Evolutionary conservation across 331 rosid species (phyloP), one percentile per base, ranked within the genome.

Genomic region (Quercus phellos): DNA sequence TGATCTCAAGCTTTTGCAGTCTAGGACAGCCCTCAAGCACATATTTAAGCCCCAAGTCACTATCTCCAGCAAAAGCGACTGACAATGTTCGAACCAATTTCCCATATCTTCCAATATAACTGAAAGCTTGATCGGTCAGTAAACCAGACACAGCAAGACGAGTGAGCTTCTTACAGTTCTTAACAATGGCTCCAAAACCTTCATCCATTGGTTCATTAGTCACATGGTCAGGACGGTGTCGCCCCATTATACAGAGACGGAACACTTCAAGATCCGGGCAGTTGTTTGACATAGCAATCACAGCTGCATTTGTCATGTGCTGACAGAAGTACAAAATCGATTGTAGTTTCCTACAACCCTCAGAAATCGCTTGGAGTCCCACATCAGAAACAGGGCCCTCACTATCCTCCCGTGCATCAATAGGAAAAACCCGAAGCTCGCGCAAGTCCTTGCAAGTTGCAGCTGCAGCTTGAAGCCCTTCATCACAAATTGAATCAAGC

Each of bases 381-480:
- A 90, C 84, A 73, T 91, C 95, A 80, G 95, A 93, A 66, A 93
- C 94, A 18, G 97, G 98, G 66, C 97, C 93, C 56, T 92, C 97
- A 2, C 6, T 6, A 13, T 86, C 88, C 81, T 92, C 97, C 8
- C 67, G 60, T 46, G 86, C 72, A 56, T 90, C 80, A 32, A 82
- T 78, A 35, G 97, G 97, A 69, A 93, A 93, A 74, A 93, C 97
- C 27, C 97, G 84, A 50, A 93, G 94, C 78, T 93, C 97, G 0
- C 81, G 94, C 46, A 93, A 73, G 51, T 90, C 94, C 82, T 88
- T 93, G 87, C 97, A 93, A 74, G 92, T 80, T 21, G 85, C 85
- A 72, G 97, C 96, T 75, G 90, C 98, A 4, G 94, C 98, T 81
- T 88, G 88, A 54, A 93, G 98, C 60, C 98, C 98, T 76, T 93